Base-by-base conservation (phyloP, 2,329 filamentous ascomycete genomes). In the Endocalyx cinctus region DNA sequence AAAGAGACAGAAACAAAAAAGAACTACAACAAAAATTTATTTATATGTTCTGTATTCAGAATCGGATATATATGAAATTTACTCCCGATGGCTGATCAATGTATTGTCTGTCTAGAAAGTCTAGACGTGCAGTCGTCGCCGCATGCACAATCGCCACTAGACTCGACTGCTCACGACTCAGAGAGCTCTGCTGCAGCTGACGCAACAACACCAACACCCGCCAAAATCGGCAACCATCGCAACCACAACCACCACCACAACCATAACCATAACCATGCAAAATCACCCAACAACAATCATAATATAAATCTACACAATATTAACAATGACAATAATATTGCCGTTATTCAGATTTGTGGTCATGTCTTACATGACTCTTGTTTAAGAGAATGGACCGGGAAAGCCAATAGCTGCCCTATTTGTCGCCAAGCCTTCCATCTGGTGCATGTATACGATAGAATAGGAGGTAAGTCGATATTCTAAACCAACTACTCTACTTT, bases 391-490 rank as follows among this genome's bases (percentile, higher is more conserved):
- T 98, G 92, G 92, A 87, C 90, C 28, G 87, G 94, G 63, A 84
- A 94, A 60, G 90, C 92, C 44, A 98, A 97, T 64, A 96, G 89
- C 58, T 98, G 92, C 62, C 92, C 92, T 28, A 95, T 98, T 60
- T 98, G 92, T 64, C 85, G 92, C 48, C 84, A 87, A 51, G 79
- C 76, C 43, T 97, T 98, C 68, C 90, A 97, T 62, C 67, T 83
- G 50, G 89, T 98, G 46, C 80, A 92, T 57, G 80, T 98, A 41
- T 84, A 84, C 60, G 79, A 84, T 54, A 78, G 74, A 47, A 66
- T 88, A 52, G 84, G 87, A 70, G 87, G 87, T 92, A 75, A 64
- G 77, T 70, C 37, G 28, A 39, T 38, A 23, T n/a, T 8, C 20
- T 23, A 23, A 23, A 23, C 20, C 20, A 25, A 32, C 29, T 47